A percentile compares a stretch with the other conserved stretches of the same genome.
phyloP scores from a whole-genome alignment of 1,284 basidiomycete genomes.

The Trametes polyzona region DNA sequence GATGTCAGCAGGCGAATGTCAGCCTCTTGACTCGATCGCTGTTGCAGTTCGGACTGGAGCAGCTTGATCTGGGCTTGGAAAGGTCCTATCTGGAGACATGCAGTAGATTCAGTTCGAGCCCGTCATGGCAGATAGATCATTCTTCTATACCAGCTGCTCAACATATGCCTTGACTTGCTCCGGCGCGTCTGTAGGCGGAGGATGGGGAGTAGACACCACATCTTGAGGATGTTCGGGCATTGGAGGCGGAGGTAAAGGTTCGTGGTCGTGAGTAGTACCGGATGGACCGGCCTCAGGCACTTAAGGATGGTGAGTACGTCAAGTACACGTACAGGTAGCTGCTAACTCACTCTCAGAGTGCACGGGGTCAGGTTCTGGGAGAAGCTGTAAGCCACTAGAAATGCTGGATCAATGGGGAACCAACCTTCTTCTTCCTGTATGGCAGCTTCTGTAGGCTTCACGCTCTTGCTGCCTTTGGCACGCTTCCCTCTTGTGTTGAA shows the following conservation, averaged over 20 bases:
- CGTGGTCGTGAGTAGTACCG: conserved; percentile 30
- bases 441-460: conserved; percentile 55
- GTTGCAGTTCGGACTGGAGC: conserved; percentile 37
- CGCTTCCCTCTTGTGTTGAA: conserved; percentile 49
- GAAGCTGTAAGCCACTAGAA: conserved; percentile 3
- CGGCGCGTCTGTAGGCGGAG: background rate
- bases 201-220: background rate
- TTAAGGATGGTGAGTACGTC: conserved; percentile 2
- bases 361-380: conserved; percentile 38
- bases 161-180: conserved; percentile 17
- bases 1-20: conserved; percentile 35
- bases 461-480: conserved; percentile 51
- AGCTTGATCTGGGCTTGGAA: conserved; percentile 53
- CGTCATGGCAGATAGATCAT: background rate
- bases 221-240: conserved; percentile 5
- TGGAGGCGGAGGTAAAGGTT: conserved; percentile 3
- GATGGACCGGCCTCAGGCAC: conserved; percentile 35
- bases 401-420: conserved; percentile 1
- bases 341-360: conserved; percentile 13
- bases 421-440: conserved; percentile 60
- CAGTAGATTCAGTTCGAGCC: conserved; percentile 5
- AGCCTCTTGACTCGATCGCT: conserved; percentile 37
- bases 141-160: conserved; percentile 17
- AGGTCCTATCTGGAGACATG: conserved; percentile 50
- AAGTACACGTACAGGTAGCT: background rate